Conservation (phyloP, 129 eudicot species). For the Escallonia herrerae region DNA sequence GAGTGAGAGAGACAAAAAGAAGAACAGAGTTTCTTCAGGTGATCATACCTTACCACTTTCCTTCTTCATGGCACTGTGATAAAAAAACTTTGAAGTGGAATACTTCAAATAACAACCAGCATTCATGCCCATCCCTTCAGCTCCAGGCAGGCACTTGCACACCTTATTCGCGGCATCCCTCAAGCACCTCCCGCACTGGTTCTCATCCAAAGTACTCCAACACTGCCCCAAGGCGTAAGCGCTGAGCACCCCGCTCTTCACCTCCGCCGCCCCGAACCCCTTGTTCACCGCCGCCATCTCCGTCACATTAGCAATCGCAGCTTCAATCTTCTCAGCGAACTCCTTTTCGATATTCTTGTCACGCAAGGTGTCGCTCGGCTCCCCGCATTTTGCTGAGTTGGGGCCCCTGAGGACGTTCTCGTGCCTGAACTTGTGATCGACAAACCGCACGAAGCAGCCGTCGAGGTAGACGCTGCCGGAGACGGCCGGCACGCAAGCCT, state of each 20-base stretch:
- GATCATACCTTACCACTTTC: background rate
- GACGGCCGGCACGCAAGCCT: background rate
- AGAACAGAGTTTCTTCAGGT: background rate
- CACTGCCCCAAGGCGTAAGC: conserved; percentile 16
- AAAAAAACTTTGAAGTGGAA: conserved; percentile 4
- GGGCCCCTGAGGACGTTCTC: background rate
- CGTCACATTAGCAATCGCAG: background rate
- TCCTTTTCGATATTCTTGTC: conserved; percentile 1
- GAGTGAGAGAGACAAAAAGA: no score
- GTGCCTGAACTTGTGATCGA: background rate
- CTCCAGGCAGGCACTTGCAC: conserved; percentile 6
- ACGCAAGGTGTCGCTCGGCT: background rate
- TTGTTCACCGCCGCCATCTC: background rate
- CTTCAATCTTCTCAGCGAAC: background rate
- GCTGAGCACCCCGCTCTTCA: background rate
- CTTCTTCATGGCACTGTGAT: background rate
- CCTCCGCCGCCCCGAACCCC: conserved; percentile 14
- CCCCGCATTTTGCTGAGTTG: background rate
- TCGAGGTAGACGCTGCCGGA: conserved; percentile 10
- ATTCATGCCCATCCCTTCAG: conserved; percentile 10
- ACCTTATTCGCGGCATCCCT: conserved; percentile 6
- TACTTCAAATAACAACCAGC: conserved; percentile 19
- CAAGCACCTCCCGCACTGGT: conserved; percentile 3
- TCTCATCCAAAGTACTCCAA: background rate
- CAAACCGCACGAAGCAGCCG: conserved; percentile 14